Conservation (phyloP, 2,329 filamentous ascomycete species). For the Karstenula rhodostoma region DNA sequence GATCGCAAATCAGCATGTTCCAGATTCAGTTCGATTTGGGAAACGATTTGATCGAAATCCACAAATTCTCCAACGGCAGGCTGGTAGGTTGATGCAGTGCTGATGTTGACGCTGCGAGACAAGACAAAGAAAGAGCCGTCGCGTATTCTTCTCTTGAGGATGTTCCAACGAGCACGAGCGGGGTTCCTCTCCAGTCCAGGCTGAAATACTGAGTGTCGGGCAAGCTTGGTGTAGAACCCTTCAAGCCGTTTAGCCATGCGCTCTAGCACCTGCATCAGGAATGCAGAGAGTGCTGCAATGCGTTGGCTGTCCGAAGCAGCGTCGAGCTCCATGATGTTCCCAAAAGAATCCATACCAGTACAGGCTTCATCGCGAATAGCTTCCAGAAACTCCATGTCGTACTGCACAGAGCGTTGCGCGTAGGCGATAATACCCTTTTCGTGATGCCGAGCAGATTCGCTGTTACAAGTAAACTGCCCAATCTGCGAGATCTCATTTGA, state of each 20-base stretch:
- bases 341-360: constrained; percentile 61
- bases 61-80: constrained; percentile 43
- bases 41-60: constrained; percentile 57
- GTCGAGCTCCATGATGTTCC: constrained; percentile 57
- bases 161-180: constrained; percentile 61
- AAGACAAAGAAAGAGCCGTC: constrained; percentile 64
- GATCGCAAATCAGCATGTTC: constrained; percentile 27
- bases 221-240: constrained; percentile 61
- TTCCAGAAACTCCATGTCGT: constrained; percentile 63
- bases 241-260: constrained; percentile 62
- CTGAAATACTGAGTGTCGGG: constrained; percentile 59
- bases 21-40: constrained; percentile 52
- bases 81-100: constrained; percentile 5
- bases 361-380: constrained; percentile 63
- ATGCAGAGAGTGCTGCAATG: constrained; percentile 51
- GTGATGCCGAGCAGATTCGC: constrained; percentile 58
- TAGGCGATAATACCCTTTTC: constrained; percentile 63
- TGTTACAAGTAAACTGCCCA: constrained; percentile 59
- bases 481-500: constrained; percentile 60
- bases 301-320: constrained; percentile 50
- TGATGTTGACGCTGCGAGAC: constrained; percentile 40
- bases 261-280: constrained; percentile 62
- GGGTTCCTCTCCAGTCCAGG: constrained; percentile 63
- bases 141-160: constrained; percentile 57
- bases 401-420: constrained; percentile 57